A percentile compares a stretch with the other conserved stretches of the same genome.
phyloP scores from a whole-genome alignment of 2,329 filamentous ascomycete species.

The Talaromyces albobiverticillius region DNA sequence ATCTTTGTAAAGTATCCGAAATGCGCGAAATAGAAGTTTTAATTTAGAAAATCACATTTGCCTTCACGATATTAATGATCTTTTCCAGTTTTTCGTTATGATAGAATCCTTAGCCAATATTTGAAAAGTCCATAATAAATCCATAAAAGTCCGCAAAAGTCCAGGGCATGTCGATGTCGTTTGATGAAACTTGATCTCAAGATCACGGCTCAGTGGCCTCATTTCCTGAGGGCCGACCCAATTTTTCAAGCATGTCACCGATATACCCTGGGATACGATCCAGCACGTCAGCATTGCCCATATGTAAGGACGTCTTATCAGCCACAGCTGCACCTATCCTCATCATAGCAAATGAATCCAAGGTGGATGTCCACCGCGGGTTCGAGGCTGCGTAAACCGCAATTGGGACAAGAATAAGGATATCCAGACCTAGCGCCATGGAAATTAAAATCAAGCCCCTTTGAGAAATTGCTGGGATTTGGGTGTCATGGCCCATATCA shows the following conservation, averaged over 20 bases:
- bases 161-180: too few species aligned
- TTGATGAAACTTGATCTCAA: too few species aligned
- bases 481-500: conserved; percentile 10
- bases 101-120: too few species aligned
- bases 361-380: conserved; percentile 10
- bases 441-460: conserved; percentile 12
- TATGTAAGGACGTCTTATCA: not conserved
- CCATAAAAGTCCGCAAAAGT: too few species aligned
- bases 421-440: conserved; percentile 7
- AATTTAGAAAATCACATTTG: too few species aligned
- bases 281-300: not conserved
- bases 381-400: conserved; percentile 4
- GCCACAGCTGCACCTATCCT: conserved; percentile 13
- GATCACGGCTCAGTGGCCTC: too few species aligned
- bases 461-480: conserved; percentile 3
- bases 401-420: conserved; percentile 4
- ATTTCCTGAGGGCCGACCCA: too few species aligned
- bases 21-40: conserved; percentile 5
- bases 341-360: conserved; percentile 17
- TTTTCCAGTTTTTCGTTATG: too few species aligned
- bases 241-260: too few species aligned
- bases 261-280: conserved; percentile 10
- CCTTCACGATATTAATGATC: too few species aligned
- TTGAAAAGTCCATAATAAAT: too few species aligned
- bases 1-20: conserved; percentile 5